Evolutionary conservation across 2,329 filamentous ascomycete genomes (phyloP), one percentile per base, ranked within the genome.

Genomic region (Penicillium freii): DNA sequence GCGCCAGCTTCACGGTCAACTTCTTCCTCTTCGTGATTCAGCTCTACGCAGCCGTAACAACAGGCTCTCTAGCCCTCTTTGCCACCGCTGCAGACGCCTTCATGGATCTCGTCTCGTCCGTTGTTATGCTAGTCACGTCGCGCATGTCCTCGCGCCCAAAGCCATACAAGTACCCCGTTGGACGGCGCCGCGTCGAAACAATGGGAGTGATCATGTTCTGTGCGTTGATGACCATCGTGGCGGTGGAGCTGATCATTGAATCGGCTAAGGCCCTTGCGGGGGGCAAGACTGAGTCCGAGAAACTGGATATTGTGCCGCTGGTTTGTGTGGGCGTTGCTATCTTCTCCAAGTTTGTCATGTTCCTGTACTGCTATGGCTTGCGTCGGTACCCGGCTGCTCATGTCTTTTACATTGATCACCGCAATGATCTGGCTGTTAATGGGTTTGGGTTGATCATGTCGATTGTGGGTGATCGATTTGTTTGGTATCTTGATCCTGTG

Each of bases 121-220:
- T 58, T n/a, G 56, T 58, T 9, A 58, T 58, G 56, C 56, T 58
- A 25, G 40, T 58, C 15, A 58, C 51, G 2, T 55, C 56, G 5
- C 56, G 56, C 34, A 58, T 58, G 51, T 58, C 56, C 25, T 50
- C 51, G 6, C 56, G 56, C 7, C 56, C 56, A 36, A 58, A 58
- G 17, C 56, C 56, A 58, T 55, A 58, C 46, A 58, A 58, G n/a
- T 58, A 58, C 34, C 56, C 56, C 2, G 56, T 58, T 31, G 56
- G 56, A 50, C 56, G 56, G 3, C 56, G 56, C 7, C 56, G 56
- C 8, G 48, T 58, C 25, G 56, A 58, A 33, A 58, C 56, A 36
- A 58, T 58, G 56, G 56, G 56, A 7, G 51, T 53, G 6, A 53
- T 53, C n/a, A 53, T 53, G 51, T 56, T 58, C 47, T 58, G 56